phyloP scores from a whole-genome alignment of 1,284 basidiomycete species.

The Bjerkandera adusta region DNA sequence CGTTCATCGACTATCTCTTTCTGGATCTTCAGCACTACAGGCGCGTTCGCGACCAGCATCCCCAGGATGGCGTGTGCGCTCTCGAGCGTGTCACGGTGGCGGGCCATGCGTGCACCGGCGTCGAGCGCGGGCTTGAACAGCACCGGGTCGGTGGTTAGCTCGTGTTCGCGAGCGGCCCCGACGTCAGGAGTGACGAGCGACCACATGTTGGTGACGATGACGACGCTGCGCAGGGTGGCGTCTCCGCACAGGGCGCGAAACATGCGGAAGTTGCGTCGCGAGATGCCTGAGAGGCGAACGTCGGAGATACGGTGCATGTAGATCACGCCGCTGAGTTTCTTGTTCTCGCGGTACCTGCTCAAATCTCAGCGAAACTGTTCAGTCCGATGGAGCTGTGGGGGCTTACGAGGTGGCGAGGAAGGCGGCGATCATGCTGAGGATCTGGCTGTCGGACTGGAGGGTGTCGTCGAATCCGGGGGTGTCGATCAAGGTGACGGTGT shows the following conservation, averaged over 20 bases:
- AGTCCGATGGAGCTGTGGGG: neutral
- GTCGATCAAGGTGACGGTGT: slow-evolving; percentile 32
- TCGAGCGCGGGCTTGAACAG: slow-evolving; percentile 23
- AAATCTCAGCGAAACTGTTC: slow-evolving; percentile 29
- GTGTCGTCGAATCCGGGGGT: slow-evolving; percentile 40
- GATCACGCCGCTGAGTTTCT: slow-evolving; percentile 45
- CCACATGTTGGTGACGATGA: slow-evolving; percentile 54
- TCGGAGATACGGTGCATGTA: slow-evolving; percentile 56
- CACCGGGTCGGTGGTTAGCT: neutral
- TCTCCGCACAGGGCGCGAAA: slow-evolving; percentile 50
- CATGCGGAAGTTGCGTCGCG: slow-evolving; percentile 45
- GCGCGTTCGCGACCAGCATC: slow-evolving; percentile 9
- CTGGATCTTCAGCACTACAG: slow-evolving; percentile 13
- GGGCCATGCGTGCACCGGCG: neutral
- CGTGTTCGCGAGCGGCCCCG: neutral
- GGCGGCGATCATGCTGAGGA: slow-evolving; percentile 33
- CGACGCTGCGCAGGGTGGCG: slow-evolving; percentile 41
- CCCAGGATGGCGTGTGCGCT: slow-evolving; percentile 8
- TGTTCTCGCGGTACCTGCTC: slow-evolving; percentile 35
- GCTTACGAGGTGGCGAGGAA: slow-evolving; percentile 27
- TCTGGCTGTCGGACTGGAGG: slow-evolving; percentile 32
- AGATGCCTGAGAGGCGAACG: slow-evolving; percentile 47
- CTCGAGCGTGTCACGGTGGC: neutral
- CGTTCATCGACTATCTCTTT: slow-evolving; percentile 26
- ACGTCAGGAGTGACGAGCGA: slow-evolving; percentile 27